Evolutionary conservation across 2,329 filamentous ascomycete genomes (phyloP).

Genomic region (Pseudonectria foliicola): DNA sequence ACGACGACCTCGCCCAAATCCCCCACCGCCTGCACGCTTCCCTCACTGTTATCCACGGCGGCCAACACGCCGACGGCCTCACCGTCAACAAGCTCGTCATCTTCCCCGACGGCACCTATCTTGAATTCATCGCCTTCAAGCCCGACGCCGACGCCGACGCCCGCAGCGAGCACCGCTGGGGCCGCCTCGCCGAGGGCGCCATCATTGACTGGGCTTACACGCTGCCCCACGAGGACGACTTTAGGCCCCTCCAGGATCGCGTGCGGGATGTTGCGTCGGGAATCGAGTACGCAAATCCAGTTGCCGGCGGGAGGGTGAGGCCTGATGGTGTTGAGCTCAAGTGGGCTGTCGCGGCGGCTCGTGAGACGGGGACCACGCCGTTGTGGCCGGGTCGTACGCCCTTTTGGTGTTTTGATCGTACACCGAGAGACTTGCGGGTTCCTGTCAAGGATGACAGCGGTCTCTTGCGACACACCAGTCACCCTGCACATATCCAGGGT

Average conservation of each 20-base stretch:
- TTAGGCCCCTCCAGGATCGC: slow-evolving; percentile 29
- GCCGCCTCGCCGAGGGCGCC: slow-evolving; percentile 37
- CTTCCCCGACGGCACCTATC: slow-evolving; percentile 56
- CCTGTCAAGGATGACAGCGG: slow-evolving; percentile 29
- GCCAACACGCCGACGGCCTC: slow-evolving; percentile 51
- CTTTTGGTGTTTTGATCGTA: slow-evolving; percentile 61
- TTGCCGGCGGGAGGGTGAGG: slow-evolving; percentile 44
- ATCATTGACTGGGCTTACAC: slow-evolving; percentile 57
- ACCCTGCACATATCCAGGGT: slow-evolving; percentile 46
- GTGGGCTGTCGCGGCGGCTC: slow-evolving; percentile 49
- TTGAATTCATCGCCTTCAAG: slow-evolving; percentile 60
- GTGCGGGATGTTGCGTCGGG: slow-evolving; percentile 26
- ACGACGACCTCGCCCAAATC: slow-evolving; percentile 36
- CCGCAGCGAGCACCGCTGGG: slow-evolving; percentile 52
- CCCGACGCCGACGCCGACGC: slow-evolving; percentile 32
- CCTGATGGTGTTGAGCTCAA: slow-evolving; percentile 50
- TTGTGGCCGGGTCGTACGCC: slow-evolving; percentile 45
- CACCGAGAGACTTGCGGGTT: slow-evolving; percentile 47
- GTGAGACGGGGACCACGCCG: slow-evolving; percentile 14
- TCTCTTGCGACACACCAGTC: slow-evolving; percentile 25
- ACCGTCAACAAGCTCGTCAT: slow-evolving; percentile 58
- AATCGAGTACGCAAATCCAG: slow-evolving; percentile 41
- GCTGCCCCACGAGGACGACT: slow-evolving; percentile 27
- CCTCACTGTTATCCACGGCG: slow-evolving; percentile 54
- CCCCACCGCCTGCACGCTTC: slow-evolving; percentile 43